Conservation (phyloP, 768 basidiomycete genomes). For the Chlorophyllum brunneum region DNA sequence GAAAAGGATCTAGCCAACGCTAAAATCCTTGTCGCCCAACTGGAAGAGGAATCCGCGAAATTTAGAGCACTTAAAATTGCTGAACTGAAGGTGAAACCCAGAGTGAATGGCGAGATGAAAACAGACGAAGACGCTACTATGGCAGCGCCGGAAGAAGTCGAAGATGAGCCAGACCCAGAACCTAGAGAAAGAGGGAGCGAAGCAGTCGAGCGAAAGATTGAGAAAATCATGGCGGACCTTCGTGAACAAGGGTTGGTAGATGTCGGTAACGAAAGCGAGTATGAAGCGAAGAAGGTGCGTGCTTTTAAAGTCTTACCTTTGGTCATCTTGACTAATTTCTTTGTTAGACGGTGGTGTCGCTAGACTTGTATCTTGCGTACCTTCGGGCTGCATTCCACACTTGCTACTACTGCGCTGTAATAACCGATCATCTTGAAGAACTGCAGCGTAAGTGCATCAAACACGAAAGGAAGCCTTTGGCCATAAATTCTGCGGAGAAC, state of each 20-base stretch:
- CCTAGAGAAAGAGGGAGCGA: constrained; percentile 66
- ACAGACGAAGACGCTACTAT: constrained; percentile 29
- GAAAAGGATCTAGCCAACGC: constrained; percentile 77
- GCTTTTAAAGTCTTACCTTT: constrained; percentile 12
- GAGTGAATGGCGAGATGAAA: constrained; percentile 18
- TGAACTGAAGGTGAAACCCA: constrained; percentile 19
- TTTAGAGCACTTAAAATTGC: constrained; percentile 44
- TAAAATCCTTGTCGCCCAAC: constrained; percentile 62
- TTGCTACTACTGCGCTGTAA: constrained; percentile 97
- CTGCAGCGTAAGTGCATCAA: constrained; percentile 91
- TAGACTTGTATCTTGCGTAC: constrained; percentile 93
- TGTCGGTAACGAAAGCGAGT: constrained; percentile 58
- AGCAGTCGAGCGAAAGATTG: constrained; percentile 79
- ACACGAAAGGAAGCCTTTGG: constrained; percentile 79
- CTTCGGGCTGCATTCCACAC: constrained; percentile 89
- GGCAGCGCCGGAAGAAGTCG: constrained; percentile 28
- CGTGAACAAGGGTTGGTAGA: constrained; percentile 60
- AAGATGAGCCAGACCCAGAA: constrained; percentile 53
- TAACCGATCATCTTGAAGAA: constrained; percentile 92
- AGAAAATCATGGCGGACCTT: constrained; percentile 69
- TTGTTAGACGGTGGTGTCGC: constrained; percentile 66
- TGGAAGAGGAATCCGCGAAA: constrained; percentile 67
- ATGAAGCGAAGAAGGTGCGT: constrained; percentile 70
- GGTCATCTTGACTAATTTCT: constrained; percentile 17
- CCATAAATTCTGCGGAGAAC: constrained; percentile 59